Conservation (phyloP, 2,329 filamentous ascomycete genomes). For the Apiospora phragmitis region DNA sequence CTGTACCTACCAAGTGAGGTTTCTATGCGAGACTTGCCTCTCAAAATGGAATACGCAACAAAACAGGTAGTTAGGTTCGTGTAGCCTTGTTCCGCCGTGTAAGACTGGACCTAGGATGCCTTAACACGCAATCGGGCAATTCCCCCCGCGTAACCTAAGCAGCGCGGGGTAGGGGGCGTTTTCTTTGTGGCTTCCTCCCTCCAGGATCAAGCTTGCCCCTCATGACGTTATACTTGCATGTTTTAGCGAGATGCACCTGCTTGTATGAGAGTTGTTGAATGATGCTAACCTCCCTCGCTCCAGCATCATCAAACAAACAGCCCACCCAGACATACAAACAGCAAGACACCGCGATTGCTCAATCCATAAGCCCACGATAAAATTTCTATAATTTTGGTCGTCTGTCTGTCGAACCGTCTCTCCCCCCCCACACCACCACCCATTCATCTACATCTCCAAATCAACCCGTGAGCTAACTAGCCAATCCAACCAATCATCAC, state of each 20-base stretch:
- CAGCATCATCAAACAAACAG: conserved; percentile 1
- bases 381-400: background rate
- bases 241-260: background rate
- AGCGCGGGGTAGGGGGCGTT: background rate
- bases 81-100: no score
- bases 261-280: background rate
- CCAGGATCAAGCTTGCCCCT: conserved; percentile 3
- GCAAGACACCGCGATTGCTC: background rate
- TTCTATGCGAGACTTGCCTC: no score
- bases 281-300: background rate
- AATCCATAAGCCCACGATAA: conserved; percentile 1
- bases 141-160: background rate
- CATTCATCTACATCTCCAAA: background rate
- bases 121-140: background rate
- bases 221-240: conserved; percentile 12
- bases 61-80: no score
- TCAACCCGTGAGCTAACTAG: background rate
- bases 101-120: no score
- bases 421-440: background rate
- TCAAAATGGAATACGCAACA: no score
- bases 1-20: no score
- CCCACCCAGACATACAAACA: background rate
- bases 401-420: background rate
- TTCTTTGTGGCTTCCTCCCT: background rate
- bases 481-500: conserved; percentile 18